phyloP scores from a whole-genome alignment of 805 yeast genomes.

The Yarrowia osloensis region DNA sequence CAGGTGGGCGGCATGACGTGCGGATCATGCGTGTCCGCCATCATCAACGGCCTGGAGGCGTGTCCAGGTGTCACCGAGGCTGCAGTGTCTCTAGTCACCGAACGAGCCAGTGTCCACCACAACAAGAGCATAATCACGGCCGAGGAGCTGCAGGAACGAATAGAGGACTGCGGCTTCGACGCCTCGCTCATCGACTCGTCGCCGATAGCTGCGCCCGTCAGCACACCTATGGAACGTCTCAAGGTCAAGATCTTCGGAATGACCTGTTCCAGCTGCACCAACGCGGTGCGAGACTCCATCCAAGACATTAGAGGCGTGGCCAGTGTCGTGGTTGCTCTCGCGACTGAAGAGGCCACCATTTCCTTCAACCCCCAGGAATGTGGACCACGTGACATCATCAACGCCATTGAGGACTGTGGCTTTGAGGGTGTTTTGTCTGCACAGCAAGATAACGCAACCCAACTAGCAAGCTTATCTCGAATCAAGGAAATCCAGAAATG shows the following conservation, averaged over 20 bases:
- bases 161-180: conserved; percentile 80
- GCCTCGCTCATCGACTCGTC: conserved; percentile 42
- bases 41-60: conserved; percentile 55
- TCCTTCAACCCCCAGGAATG: conserved; percentile 50
- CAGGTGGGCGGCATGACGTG: conserved; percentile 84
- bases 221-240: conserved; percentile 33
- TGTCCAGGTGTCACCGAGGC: conserved; percentile 56
- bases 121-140: conserved; percentile 41
- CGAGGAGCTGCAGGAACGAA: conserved; percentile 50
- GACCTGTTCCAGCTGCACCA: conserved; percentile 60
- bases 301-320: conserved; percentile 51
- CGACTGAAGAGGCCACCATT: conserved; percentile 58
- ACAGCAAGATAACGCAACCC: conserved; percentile 61
- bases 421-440: conserved; percentile 54
- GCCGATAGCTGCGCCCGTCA: conserved; percentile 21
- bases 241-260: conserved; percentile 55
- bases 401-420: conserved; percentile 53
- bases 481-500: conserved; percentile 73
- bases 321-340: conserved; percentile 52
- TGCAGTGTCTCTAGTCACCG: conserved; percentile 73
- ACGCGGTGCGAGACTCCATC: conserved; percentile 53
- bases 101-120: conserved; percentile 64
- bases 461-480: conserved; percentile 67
- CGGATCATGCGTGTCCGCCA: conserved; percentile 74
- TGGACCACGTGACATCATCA: conserved; percentile 68